Evolutionary conservation across 306 rosid species (phyloP).

Genomic region (Sindora glabra): DNA sequence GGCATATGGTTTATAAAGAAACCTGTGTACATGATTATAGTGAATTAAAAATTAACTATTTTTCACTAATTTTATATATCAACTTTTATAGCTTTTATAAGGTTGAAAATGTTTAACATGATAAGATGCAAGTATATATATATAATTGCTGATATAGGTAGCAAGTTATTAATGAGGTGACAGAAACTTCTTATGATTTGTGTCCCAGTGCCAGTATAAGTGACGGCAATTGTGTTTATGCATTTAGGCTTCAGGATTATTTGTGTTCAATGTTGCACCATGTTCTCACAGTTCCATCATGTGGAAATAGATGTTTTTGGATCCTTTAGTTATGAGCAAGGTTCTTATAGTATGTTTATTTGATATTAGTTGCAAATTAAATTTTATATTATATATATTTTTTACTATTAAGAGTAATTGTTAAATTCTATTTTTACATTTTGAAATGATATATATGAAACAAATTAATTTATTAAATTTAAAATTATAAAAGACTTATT

Average conservation of each 20-base stretch:
- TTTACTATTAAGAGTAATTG: too few species aligned
- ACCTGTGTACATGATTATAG: neutral
- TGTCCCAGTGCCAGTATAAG: neutral
- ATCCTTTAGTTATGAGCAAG: constrained; percentile 59
- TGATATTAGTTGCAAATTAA: constrained; percentile 85
- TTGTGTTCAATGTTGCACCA: neutral
- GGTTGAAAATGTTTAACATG: neutral
- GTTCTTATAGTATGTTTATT: constrained; percentile 97
- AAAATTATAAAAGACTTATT: too few species aligned
- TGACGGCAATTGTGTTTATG: too few species aligned
- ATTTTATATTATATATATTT: too few species aligned
- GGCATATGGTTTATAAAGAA: constrained; percentile 4
- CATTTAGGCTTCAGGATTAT: neutral
- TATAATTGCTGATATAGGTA: too few species aligned
- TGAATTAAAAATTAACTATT: neutral
- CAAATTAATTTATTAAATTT: too few species aligned
- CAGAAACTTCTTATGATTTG: neutral
- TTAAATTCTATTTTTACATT: too few species aligned
- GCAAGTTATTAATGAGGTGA: too few species aligned
- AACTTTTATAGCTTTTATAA: neutral
- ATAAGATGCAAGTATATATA: too few species aligned
- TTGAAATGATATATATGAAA: too few species aligned
- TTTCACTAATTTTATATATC: neutral
- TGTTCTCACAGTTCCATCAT: constrained; percentile 49
- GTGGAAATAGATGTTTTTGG: constrained; percentile 48